Evolutionary conservation across 805 yeast genomes (phyloP).

Genomic region (Myxozyma nipponensis): DNA sequence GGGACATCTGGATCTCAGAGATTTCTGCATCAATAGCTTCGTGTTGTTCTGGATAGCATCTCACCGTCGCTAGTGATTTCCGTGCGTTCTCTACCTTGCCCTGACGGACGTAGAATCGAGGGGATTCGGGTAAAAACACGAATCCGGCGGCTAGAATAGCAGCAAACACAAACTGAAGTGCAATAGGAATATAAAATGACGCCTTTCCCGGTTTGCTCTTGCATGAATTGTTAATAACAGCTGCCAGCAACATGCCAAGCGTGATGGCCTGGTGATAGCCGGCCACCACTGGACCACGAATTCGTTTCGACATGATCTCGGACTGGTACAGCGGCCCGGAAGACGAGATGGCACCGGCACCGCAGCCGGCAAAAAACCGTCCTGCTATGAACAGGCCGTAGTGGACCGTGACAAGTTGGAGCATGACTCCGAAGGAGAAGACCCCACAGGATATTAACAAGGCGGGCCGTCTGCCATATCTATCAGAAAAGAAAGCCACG

Average conservation of each 20-base stretch:
- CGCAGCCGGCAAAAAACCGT: constrained; percentile 58
- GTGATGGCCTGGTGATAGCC: constrained; percentile 72
- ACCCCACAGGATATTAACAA: constrained; percentile 59
- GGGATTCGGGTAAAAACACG: constrained; percentile 67
- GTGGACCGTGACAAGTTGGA: constrained; percentile 74
- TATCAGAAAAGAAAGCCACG: constrained; percentile 16
- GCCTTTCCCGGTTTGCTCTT: constrained; percentile 50
- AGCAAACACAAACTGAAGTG: constrained; percentile 61
- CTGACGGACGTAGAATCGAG: constrained; percentile 63
- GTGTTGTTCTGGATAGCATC: constrained; percentile 42
- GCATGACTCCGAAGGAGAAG: constrained; percentile 75
- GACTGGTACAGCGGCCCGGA: constrained; percentile 75
- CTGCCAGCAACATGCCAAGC: constrained; percentile 68
- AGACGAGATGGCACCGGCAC: constrained; percentile 74
- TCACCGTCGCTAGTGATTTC: constrained; percentile 50
- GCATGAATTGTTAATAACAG: constrained; percentile 68
- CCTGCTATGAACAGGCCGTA: constrained; percentile 75
- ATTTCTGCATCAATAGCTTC: constrained; percentile 45
- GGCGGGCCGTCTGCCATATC: constrained; percentile 15
- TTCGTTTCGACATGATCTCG: constrained; percentile 72
- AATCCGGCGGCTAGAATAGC: constrained; percentile 57
- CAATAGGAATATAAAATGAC: constrained; percentile 72
- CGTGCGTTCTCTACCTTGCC: constrained; percentile 57
- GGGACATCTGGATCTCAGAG: constrained; percentile 48
- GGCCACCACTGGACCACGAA: constrained; percentile 73